Percentiles rank a stretch among this genome's conserved stretches.
Evolutionary conservation across 768 basidiomycete species (phyloP).

Genomic region (Lentinula boryana): DNA sequence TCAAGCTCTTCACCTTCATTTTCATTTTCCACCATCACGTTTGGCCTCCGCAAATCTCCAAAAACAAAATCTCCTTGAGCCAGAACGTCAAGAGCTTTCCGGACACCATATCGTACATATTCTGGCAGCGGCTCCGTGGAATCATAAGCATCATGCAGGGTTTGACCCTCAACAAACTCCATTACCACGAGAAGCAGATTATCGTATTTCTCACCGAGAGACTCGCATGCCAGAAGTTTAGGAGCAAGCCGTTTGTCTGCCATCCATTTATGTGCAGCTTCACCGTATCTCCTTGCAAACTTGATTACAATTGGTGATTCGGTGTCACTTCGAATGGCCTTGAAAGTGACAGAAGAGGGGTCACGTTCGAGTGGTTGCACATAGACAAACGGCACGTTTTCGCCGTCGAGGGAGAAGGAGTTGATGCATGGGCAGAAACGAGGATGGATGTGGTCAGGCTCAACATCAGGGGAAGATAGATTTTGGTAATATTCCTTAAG

Average conservation of each 20-base stretch:
- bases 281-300: conserved; percentile 23
- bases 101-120: background rate
- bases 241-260: conserved; percentile 17
- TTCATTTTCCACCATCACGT: background rate
- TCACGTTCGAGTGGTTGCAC: conserved; percentile 12
- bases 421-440: conserved; percentile 18
- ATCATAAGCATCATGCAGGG: background rate
- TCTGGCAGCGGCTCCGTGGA: background rate
- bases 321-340: conserved; percentile 7
- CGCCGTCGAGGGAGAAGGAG: conserved; percentile 2
- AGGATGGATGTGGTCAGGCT: conserved; percentile 8
- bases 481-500: conserved; percentile 17
- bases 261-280: conserved; percentile 17
- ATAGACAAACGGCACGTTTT: conserved; percentile 16
- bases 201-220: conserved; percentile 8
- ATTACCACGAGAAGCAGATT: conserved; percentile 22
- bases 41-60: conserved; percentile 1
- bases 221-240: conserved; percentile 15
- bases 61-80: background rate
- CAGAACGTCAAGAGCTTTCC: background rate
- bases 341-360: conserved; percentile 16
- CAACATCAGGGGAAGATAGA: conserved; percentile 1
- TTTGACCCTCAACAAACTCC: conserved; percentile 18
- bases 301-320: conserved; percentile 22
- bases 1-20: background rate